Evolutionary conservation across 495 filamentous ascomycete species (phyloP), one percentile per base, ranked within the genome.

Genomic region (Aspergillus incahuasiensis): DNA sequence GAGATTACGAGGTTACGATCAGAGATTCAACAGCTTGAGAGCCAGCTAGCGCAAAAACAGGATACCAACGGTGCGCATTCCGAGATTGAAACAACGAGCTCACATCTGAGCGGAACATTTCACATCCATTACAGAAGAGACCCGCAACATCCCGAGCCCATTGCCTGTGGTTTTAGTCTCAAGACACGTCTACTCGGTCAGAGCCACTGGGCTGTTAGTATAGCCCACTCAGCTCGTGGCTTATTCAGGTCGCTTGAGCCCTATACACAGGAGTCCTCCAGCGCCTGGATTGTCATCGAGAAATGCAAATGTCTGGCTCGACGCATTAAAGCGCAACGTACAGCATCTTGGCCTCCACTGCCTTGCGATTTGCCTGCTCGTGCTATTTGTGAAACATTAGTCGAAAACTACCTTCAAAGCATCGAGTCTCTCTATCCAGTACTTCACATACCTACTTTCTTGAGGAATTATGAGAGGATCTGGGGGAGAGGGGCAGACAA

Each of bases 391-490:
- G 67, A 74, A 38, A 22, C 49, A 6, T 66, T 77, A 4, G 56
- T 70, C 18, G 67, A 72, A 1, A 70, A 68, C 1, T 71, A 78
- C 40, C 68, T 76, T 1, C 72, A 69, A 39, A 61, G 76, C 5
- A 68, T 63, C 8, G 80, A 85, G 50, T 48, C 46, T 0, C 63
- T 82, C 52, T 68, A 83, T 56, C 73, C 83, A 15, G 76, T 88
- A 11, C 44, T 86, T 9, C 83, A 86, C 55, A 62, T 82, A n/a
- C 82, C 83, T 0, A 71, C 71, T 0, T 86, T 89, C 56, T 74
- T 61, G 59, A 61, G 61, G 13, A 64, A 69, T 8, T 74, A 74
- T 44, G 64, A 68, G 7, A 48, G 55, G 15, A 13, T 70, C 6
- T 72, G 67, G 65, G 12, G 25, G 1, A 24, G 69, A 0, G 60